Evolutionary conservation across 1,284 basidiomycete species (phyloP).

Genomic region (Rhodotorula sp.): DNA sequence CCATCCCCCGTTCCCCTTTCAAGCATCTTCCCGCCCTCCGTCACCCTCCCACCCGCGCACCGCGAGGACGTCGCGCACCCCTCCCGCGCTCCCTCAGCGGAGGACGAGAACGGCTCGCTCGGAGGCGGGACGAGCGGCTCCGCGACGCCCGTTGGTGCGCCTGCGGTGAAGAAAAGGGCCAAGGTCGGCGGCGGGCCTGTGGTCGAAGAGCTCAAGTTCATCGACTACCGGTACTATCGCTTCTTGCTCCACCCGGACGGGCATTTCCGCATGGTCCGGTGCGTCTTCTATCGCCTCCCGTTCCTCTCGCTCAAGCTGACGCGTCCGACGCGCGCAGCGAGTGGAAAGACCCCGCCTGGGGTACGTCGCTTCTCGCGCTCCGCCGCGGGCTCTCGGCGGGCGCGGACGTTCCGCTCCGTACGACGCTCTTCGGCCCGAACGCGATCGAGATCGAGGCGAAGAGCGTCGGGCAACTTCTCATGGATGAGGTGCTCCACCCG

Average conservation of each 20-base stretch:
- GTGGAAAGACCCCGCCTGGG: slow-evolving; percentile 87
- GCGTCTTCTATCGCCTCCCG: slow-evolving; percentile 45
- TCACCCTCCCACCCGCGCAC: slow-evolving; percentile 37
- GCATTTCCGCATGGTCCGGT: slow-evolving; percentile 80
- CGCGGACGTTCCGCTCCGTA: slow-evolving; percentile 65
- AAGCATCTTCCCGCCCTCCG: slow-evolving; percentile 66
- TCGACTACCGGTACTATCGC: slow-evolving; percentile 77
- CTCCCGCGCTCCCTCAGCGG: slow-evolving; percentile 47
- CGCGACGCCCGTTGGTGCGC: background rate
- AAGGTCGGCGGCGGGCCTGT: slow-evolving; percentile 37
- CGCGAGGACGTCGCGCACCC: slow-evolving; percentile 36
- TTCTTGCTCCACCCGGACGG: slow-evolving; percentile 88
- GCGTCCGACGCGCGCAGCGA: slow-evolving; percentile 62
- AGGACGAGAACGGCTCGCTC: slow-evolving; percentile 53
- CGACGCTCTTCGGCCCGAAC: slow-evolving; percentile 79
- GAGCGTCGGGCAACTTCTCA: slow-evolving; percentile 72
- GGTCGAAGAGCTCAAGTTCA: slow-evolving; percentile 50
- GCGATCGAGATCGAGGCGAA: slow-evolving; percentile 90
- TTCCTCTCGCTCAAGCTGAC: background rate
- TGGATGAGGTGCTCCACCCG: slow-evolving; percentile 95
- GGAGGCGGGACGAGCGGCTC: slow-evolving; percentile 5
- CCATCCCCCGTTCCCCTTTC: slow-evolving; percentile 65
- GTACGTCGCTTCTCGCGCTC: slow-evolving; percentile 62
- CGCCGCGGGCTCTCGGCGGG: slow-evolving; percentile 67
- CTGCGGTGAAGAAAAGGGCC: slow-evolving; percentile 11